Evolutionary conservation across 257 asterid genomes (phyloP), one percentile per base, ranked within the genome.

Genomic region (Capsicum pubescens): DNA sequence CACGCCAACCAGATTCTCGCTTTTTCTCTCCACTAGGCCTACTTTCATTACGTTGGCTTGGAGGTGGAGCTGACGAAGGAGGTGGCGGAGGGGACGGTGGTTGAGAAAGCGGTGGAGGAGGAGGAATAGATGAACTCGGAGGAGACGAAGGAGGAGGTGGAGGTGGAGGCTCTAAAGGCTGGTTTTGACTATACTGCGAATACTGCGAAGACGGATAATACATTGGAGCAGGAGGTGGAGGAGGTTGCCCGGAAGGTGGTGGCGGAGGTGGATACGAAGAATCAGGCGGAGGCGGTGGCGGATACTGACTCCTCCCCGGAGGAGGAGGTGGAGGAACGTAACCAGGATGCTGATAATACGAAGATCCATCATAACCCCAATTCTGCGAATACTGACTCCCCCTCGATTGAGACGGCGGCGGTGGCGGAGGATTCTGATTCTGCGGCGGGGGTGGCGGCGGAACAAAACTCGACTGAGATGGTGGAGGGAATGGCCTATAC

Each of bases 401-500:
- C 77, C 77, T 17, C 94, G 97, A 35, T 67, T 67, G 74, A 67
- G 74, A 67, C 3, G 93, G 93, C 0, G 92, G 93, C 0, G 92
- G 91, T 35, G 93, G 93, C 1, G 92, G 90, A 50, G 93, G 93
- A 19, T 68, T 68, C 54, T 68, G 52, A 46, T 84, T 88, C 85
- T 88, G 89, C 21, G 97, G 97, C 17, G 93, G 93, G 1, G 92
- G 91, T 14, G 93, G 93, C 1, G 92, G 91, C 55, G 93, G 93
- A 50, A 90, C 89, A 81, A 87, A 90, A 55, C 86, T 83, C 13
- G 95, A 84, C 85, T 90, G 93, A 21, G 89, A 84, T 57, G 95
- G 94, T 50, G 97, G 97, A 78, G 91, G 98, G 83, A 93, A 93
- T 61, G 98, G 98, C 89, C 98, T 87, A 88, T 94, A 93, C 17